Evolutionary conservation across 2,329 filamentous ascomycete species (phyloP).

Genomic region (Phoma sp.): DNA sequence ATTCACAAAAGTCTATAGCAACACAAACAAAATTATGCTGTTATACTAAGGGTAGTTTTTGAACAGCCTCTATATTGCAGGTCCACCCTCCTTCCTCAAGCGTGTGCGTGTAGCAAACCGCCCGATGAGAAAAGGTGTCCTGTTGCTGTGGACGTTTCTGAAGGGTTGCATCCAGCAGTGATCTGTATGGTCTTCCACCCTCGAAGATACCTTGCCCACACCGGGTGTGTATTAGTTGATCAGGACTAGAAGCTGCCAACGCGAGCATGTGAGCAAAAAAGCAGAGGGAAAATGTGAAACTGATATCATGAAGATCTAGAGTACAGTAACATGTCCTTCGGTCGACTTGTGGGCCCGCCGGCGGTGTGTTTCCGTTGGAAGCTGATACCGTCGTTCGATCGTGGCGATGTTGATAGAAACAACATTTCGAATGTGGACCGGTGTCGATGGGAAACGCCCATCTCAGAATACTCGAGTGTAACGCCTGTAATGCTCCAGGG

Average conservation of each 20-base stretch:
- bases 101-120: constrained; percentile 34
- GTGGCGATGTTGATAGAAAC: constrained; percentile 16
- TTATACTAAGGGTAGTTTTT: too few relatives aligned
- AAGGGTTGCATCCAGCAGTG: constrained; percentile 3
- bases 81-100: constrained; percentile 40
- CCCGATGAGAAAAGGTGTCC: constrained; percentile 48
- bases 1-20: too few relatives aligned
- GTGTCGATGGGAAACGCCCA: constrained; percentile 14
- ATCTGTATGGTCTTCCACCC: constrained; percentile 11
- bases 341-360: constrained; percentile 5
- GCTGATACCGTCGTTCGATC: constrained; percentile 17
- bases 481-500: constrained; percentile 15
- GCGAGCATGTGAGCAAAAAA: constrained; percentile 11
- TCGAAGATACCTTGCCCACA: constrained; percentile 31
- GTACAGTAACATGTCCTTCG: constrained; percentile 21
- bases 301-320: constrained; percentile 28
- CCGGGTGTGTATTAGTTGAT: constrained; percentile 30
- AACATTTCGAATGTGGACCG: constrained; percentile 9
- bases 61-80: too few relatives aligned
- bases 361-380: background rate
- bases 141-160: constrained; percentile 23
- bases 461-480: constrained; percentile 19
- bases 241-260: background rate
- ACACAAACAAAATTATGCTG: too few relatives aligned
- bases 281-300: constrained; percentile 20